Conservation (phyloP, 75 land plant genomes). For the Cupressus sempervirens region DNA sequence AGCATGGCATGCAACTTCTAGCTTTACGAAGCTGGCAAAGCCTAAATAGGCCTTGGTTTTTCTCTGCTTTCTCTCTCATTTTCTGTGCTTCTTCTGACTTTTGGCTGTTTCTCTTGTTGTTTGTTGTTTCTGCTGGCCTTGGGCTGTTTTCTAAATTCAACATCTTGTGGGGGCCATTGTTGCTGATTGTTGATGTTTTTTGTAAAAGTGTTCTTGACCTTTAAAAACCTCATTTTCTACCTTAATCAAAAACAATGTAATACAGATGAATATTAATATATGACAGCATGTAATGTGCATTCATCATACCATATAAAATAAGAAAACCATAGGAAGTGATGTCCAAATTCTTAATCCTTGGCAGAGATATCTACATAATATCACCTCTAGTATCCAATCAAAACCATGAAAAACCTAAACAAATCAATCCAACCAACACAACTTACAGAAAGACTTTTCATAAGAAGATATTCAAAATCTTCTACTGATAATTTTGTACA, state of each 20-base stretch:
- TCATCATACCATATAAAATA: background rate
- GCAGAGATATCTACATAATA: background rate
- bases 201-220: too few relatives aligned
- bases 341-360: background rate
- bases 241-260: background rate
- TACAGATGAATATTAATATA: background rate
- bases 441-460: constrained; percentile 97
- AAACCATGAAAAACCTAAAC: background rate
- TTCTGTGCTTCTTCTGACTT: too few relatives aligned
- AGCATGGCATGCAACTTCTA: too few relatives aligned
- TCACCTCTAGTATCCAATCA: background rate
- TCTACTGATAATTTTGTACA: constrained; percentile 85
- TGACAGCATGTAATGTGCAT: background rate
- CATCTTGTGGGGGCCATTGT: too few relatives aligned
- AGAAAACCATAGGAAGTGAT: background rate
- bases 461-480: constrained; percentile 93
- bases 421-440: background rate
- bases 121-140: too few relatives aligned
- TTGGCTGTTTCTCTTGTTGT: too few relatives aligned
- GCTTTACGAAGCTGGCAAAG: too few relatives aligned
- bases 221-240: too few relatives aligned
- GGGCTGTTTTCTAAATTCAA: too few relatives aligned
- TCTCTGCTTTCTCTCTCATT: too few relatives aligned
- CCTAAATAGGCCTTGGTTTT: too few relatives aligned
- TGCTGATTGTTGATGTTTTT: too few relatives aligned